Conservation (phyloP, 768 basidiomycete genomes). For the Leccinum broughii region DNA sequence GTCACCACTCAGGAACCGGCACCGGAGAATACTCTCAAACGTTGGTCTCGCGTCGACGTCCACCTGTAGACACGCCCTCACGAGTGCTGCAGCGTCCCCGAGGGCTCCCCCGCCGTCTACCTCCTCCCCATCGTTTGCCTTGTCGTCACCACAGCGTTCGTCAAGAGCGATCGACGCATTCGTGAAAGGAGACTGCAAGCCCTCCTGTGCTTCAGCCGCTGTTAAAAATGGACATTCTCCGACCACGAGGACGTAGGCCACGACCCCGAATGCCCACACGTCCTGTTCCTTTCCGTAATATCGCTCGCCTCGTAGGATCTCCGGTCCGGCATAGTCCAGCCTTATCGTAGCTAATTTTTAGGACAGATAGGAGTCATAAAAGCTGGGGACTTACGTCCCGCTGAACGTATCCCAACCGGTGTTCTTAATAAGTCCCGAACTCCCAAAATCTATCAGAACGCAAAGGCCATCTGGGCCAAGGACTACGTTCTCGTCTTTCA, state of each 20-base stretch:
- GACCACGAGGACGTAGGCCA: constrained; percentile 90
- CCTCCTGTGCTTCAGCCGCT: constrained; percentile 87
- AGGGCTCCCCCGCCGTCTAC: constrained; percentile 80
- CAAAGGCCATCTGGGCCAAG: constrained; percentile 79
- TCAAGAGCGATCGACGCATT: constrained; percentile 75
- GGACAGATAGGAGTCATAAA: neutral
- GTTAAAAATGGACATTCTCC: constrained; percentile 93
- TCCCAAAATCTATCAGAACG: constrained; percentile 96
- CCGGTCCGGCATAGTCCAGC: constrained; percentile 93
- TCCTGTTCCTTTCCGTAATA: constrained; percentile 98
- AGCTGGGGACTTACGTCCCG: constrained; percentile 69
- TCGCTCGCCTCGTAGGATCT: constrained; percentile 91
- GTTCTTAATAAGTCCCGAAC: constrained; percentile 82
- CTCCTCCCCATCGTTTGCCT: constrained; percentile 74
- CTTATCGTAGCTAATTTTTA: constrained; percentile 38
- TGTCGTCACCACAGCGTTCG: constrained; percentile 75
- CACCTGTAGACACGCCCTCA: constrained; percentile 82
- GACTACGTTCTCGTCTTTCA: constrained; percentile 97
- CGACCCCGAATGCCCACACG: constrained; percentile 97
- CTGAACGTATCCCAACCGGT: constrained; percentile 90
- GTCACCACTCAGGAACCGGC: constrained; percentile 75
- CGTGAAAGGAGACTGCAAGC: constrained; percentile 72
- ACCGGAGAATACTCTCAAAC: constrained; percentile 79
- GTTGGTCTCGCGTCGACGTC: constrained; percentile 77
- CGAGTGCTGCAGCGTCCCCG: constrained; percentile 82